Conservation (phyloP, 352 stramenopile genomes). For the Globisporangium emineosum region DNA sequence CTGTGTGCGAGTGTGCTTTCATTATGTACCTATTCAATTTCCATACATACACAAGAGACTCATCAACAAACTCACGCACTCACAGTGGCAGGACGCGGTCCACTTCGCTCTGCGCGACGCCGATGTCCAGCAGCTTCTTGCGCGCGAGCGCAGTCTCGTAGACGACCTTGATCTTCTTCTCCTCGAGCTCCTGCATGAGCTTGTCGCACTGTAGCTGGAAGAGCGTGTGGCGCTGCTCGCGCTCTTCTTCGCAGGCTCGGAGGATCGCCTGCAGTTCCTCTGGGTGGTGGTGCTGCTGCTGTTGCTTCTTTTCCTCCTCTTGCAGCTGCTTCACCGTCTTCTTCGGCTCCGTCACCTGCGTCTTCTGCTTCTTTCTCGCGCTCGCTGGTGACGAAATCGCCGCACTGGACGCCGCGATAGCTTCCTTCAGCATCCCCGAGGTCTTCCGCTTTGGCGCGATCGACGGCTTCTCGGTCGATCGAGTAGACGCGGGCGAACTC, state of each 20-base stretch:
- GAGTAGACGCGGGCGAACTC: neutral
- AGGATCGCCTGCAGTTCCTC: slow-evolving; percentile 16
- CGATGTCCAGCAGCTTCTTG: slow-evolving; percentile 42
- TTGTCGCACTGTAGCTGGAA: slow-evolving; percentile 22
- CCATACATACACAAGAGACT: neutral
- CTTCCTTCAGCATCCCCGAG: slow-evolving; percentile 6
- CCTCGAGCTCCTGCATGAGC: slow-evolving; percentile 21
- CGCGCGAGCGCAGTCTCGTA: slow-evolving; percentile 28
- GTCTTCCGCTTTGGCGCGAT: slow-evolving; percentile 17
- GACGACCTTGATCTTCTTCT: slow-evolving; percentile 21
- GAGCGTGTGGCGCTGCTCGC: slow-evolving; percentile 17
- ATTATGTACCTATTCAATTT: neutral
- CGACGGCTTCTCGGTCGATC: slow-evolving; percentile 6
- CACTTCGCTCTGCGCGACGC: slow-evolving; percentile 17
- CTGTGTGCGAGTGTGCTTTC: neutral
- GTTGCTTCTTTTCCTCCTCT: slow-evolving; percentile 1
- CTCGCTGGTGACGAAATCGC: neutral
- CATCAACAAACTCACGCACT: neutral
- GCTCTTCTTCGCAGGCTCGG: slow-evolving; percentile 16
- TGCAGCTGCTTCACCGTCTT: neutral
- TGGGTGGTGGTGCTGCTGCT: neutral
- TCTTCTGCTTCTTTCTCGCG: slow-evolving; percentile 9
- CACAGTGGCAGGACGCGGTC: slow-evolving; percentile 22
- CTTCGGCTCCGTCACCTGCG: slow-evolving; percentile 1
- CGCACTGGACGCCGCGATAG: slow-evolving; percentile 1